A percentile compares a stretch with the other conserved stretches of the same genome.
Evolutionary conservation across 805 yeast species (phyloP).

Genomic region (Zygoascus flipseniorum): DNA sequence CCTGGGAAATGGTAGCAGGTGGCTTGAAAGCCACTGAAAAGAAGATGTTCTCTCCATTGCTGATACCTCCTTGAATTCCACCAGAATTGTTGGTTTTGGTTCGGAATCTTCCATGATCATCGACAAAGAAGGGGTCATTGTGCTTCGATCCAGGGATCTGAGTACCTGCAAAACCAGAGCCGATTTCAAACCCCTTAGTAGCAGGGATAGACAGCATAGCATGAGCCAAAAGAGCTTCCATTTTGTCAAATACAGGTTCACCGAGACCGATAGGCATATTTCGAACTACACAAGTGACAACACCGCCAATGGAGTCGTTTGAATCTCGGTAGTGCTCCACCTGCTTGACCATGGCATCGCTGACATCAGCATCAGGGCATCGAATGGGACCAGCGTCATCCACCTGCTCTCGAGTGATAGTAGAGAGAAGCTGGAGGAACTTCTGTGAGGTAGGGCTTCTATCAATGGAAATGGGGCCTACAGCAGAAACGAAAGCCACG

Average conservation of each 20-base stretch:
- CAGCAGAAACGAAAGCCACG: conserved; percentile 93
- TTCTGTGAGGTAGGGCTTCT: conserved; percentile 57
- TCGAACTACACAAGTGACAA: conserved; percentile 93
- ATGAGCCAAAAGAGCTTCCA: conserved; percentile 92
- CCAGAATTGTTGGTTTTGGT: conserved; percentile 91
- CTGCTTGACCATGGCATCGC: conserved; percentile 73
- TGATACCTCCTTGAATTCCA: conserved; percentile 96
- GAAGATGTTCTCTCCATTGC: conserved; percentile 92
- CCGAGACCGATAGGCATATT: conserved; percentile 95
- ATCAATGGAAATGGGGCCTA: conserved; percentile 72
- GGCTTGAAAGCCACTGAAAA: conserved; percentile 96
- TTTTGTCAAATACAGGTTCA: conserved; percentile 94
- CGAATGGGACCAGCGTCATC: conserved; percentile 86
- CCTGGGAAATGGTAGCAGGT: conserved; percentile 94
- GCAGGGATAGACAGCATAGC: conserved; percentile 98
- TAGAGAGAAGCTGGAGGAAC: conserved; percentile 59
- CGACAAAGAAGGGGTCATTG: conserved; percentile 77
- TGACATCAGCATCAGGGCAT: conserved; percentile 73
- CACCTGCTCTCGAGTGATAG: conserved; percentile 79
- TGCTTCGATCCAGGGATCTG: conserved; percentile 86
- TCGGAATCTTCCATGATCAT: conserved; percentile 54
- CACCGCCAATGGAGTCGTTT: conserved; percentile 94
- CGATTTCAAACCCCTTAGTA: conserved; percentile 95
- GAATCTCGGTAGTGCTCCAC: conserved; percentile 81
- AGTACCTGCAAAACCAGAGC: conserved; percentile 91